A percentile compares a stretch with the other conserved stretches of the same genome.
Evolutionary conservation across 83 land plant genomes (phyloP).

Genomic region (Larix sibirica): DNA sequence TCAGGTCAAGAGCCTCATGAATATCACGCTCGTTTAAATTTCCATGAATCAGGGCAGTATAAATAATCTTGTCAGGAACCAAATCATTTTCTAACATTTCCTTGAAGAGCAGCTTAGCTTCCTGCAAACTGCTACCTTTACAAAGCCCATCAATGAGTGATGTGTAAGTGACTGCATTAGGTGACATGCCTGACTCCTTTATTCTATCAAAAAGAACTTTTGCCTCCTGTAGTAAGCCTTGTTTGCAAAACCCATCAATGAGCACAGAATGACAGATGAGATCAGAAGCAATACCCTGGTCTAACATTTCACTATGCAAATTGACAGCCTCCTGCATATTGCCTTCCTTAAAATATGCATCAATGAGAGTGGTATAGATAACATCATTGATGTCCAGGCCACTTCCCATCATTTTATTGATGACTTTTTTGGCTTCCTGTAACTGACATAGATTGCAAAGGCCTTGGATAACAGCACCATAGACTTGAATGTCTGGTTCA

Average conservation of each 20-base stretch:
- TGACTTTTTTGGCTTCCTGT: conserved; percentile 34
- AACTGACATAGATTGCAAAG: conserved; percentile 34
- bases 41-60: conserved; percentile 47
- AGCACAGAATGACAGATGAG: conserved; percentile 40
- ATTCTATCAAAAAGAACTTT: conserved; percentile 26
- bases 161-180: conserved; percentile 45
- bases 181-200: conserved; percentile 26
- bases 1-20: conserved; percentile 35
- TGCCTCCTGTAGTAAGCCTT: conserved; percentile 45
- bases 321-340: conserved; percentile 34
- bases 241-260: conserved; percentile 62
- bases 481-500: conserved; percentile 35
- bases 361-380: conserved; percentile 45
- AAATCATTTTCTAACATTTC: conserved; percentile 45
- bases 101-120: conserved; percentile 39
- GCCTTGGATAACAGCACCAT: conserved; percentile 56
- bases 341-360: conserved; percentile 46
- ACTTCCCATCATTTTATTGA: conserved; percentile 31
- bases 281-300: conserved; percentile 25
- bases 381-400: conserved; percentile 30
- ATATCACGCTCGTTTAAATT: conserved; percentile 39
- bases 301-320: conserved; percentile 36
- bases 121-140: conserved; percentile 31
- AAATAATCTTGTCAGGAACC: conserved; percentile 39
- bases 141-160: conserved; percentile 54